A percentile compares a stretch with the other conserved stretches of the same genome.
Conservation (phyloP, 2,329 filamentous ascomycete genomes). For the Achaetomium macrosporum region DNA sequence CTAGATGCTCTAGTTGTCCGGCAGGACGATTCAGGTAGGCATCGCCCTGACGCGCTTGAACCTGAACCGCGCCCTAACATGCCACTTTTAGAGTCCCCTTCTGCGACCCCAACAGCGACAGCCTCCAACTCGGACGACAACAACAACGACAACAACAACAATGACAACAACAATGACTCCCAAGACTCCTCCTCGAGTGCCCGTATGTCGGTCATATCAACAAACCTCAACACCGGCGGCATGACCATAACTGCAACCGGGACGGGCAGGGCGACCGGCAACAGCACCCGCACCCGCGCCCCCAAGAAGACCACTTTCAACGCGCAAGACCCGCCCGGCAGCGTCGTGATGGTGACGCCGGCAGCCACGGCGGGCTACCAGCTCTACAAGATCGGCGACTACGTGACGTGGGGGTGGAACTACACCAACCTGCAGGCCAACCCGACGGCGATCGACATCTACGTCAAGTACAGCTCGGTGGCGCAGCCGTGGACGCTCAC, state of each 20-base stretch:
- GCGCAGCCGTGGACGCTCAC: slow-evolving; percentile 55
- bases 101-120: slow-evolving; percentile 16
- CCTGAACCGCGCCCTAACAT: neutral
- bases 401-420: slow-evolving; percentile 58
- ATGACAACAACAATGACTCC: slow-evolving; percentile 14
- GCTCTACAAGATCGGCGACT: slow-evolving; percentile 56
- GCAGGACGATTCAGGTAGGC: slow-evolving; percentile 29
- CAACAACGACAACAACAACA: slow-evolving; percentile 20
- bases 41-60: neutral
- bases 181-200: slow-evolving; percentile 16
- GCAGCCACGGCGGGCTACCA: slow-evolving; percentile 39
- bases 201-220: slow-evolving; percentile 4
- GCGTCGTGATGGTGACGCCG: slow-evolving; percentile 49
- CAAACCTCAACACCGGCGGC: slow-evolving; percentile 25
- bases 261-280: slow-evolving; percentile 22
- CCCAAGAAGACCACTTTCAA: slow-evolving; percentile 39
- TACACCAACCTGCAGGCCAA: slow-evolving; percentile 55
- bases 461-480: slow-evolving; percentile 50
- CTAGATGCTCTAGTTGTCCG: slow-evolving; percentile 48
- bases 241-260: slow-evolving; percentile 15
- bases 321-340: slow-evolving; percentile 42
- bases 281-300: slow-evolving; percentile 21
- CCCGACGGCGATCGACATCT: slow-evolving; percentile 55
- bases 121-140: slow-evolving; percentile 17
- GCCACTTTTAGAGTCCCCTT: slow-evolving; percentile 1